Percentiles rank a stretch among this genome's conserved stretches.
phyloP scores from a whole-genome alignment of 768 basidiomycete species.

The Boletus coccyginus region DNA sequence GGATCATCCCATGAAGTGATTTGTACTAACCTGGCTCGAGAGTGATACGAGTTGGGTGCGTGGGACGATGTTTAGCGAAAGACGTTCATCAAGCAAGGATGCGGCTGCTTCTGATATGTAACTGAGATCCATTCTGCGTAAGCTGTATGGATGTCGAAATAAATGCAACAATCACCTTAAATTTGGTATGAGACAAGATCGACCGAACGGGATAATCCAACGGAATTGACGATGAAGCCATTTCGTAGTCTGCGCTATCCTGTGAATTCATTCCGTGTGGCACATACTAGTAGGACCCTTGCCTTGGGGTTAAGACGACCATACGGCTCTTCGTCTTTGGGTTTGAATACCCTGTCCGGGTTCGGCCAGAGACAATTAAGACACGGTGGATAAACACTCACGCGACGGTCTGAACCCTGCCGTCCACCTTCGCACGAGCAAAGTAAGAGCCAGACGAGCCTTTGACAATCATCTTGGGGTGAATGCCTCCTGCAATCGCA shows the following conservation, averaged over 20 bases:
- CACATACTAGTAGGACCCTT: not conserved
- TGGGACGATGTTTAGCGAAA: constrained; percentile 80
- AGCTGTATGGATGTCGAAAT: not conserved
- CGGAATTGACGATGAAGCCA: constrained; percentile 87
- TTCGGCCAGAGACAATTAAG: constrained; percentile 1
- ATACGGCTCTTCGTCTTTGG: constrained; percentile 89
- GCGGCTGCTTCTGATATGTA: constrained; percentile 91
- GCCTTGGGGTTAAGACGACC: constrained; percentile 86
- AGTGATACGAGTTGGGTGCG: constrained; percentile 80
- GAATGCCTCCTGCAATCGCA: constrained; percentile 74
- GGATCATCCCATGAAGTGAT: not conserved
- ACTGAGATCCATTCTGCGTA: constrained; percentile 34
- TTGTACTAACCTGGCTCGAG: constrained; percentile 56
- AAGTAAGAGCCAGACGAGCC: constrained; percentile 92
- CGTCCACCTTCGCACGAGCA: constrained; percentile 78
- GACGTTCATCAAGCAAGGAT: constrained; percentile 72
- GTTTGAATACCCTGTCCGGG: constrained; percentile 75
- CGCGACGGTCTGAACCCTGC: constrained; percentile 77
- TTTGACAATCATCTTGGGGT: constrained; percentile 88
- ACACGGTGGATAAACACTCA: constrained; percentile 35
- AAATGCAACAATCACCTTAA: constrained; percentile 51
- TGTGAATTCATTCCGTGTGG: not conserved
- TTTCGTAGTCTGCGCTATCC: constrained; percentile 66
- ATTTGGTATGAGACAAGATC: constrained; percentile 87
- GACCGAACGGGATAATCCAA: constrained; percentile 89